These are phyloP conservation scores for Spergularia marina DNA, from an alignment of 148 eudicot species.

Conservation along the genomic window DNA sequence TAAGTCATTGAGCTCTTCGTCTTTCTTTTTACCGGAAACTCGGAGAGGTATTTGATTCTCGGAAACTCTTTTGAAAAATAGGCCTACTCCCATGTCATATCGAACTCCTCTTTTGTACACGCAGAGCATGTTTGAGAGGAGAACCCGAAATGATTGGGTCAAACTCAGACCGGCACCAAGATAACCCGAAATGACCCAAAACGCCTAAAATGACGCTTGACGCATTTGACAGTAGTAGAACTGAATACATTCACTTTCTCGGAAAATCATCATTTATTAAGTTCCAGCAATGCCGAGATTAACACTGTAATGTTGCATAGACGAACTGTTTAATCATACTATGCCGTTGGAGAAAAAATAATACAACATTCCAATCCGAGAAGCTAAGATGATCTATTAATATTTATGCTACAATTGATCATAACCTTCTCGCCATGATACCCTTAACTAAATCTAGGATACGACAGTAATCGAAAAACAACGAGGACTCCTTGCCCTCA, in stretches of 20 bases:
- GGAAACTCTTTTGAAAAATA: too few relatives aligned
- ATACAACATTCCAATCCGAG: background rate
- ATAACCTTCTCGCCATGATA: constrained; percentile 36
- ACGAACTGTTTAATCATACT: background rate
- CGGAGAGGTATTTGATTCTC: too few relatives aligned
- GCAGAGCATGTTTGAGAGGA: too few relatives aligned
- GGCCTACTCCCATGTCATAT: too few relatives aligned
- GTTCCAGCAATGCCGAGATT: background rate
- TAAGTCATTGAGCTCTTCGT: too few relatives aligned
- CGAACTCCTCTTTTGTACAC: too few relatives aligned
- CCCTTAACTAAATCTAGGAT: constrained; percentile 59
- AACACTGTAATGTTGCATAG: background rate
- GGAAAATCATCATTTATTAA: background rate
- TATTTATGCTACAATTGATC: constrained; percentile 12
- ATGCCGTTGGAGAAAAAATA: background rate
- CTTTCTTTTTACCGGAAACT: too few relatives aligned
- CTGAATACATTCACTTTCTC: background rate
- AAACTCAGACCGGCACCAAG: too few relatives aligned
- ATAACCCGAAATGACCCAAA: too few relatives aligned
- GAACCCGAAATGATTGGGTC: too few relatives aligned
- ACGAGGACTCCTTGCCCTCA: constrained; percentile 76
- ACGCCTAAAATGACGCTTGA: too few relatives aligned
- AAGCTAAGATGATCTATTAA: background rate
- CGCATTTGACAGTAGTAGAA: too few relatives aligned
- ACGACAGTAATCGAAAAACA: constrained; percentile 68